Evolutionary conservation across 2,329 filamentous ascomycete species (phyloP), one percentile per base, ranked within the genome.

Genomic region (Sclerotinia minor): DNA sequence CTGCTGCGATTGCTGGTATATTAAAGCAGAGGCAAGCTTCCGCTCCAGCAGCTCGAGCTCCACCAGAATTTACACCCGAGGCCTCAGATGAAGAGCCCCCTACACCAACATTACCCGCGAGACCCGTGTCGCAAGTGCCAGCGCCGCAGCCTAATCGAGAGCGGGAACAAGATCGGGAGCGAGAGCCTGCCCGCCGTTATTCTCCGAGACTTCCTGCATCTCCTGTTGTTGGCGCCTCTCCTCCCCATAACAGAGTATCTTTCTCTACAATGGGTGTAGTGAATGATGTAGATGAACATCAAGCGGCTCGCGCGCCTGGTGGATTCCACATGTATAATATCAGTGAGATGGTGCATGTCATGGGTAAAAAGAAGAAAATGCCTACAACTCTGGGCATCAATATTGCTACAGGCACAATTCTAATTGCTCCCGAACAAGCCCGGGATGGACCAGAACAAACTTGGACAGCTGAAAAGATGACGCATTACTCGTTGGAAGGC

Each of bases 331-430:
- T 98, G 78, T 98, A 97, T 80, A 97, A 97, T 75, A 94, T 98
- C 75, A 96, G 94, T 77, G 94, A 98, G 80, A 97, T 97, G 91
- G 87, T 70, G 15, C 94, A 93, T n/a, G 88, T 95, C 55, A 94
- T 97, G 87, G 94, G 94, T 67, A 97, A 96, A 82, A 90, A 92
- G 75, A 97, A 97, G 83, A 98, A 98, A 81, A 95, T 97, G 92
- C 93, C 94, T 1, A 97, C 93, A n/a, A 97, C 92, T 0, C 80
- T 98, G 49, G 94, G 94, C n/a, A 90, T 98, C 76, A 97, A 98
- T 77, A 83, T 95, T 67, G 89, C 90, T 59, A 96, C 92, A 21
- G 94, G 94, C 50, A 87, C 90, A 44, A 96, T 99, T 73, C 88
- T 97, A 79, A 92, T 99, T 74, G 91, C 93, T 0, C 94, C 94